Base-by-base conservation (phyloP, 768 basidiomycete genomes). In the Boletus subcaerulescens region DNA sequence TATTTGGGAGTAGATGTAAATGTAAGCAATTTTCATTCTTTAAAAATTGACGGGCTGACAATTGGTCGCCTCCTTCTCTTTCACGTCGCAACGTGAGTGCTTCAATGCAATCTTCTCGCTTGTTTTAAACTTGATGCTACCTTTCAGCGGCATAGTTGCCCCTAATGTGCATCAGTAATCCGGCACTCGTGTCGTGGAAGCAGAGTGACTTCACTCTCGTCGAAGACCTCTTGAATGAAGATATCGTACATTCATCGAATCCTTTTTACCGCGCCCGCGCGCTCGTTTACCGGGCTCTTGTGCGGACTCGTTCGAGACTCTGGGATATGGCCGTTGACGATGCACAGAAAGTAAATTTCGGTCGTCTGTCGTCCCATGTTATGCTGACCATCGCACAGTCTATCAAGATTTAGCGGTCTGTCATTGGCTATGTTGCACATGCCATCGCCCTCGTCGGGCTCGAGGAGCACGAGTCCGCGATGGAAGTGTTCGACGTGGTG, bases 341-440 rank as follows among this genome's bases (percentile, higher is more conserved):
- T 33, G 59, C 53, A 0, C 60, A 38, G 32, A n/a, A 22, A 50
- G 60, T 57, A 22, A 33, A 1, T 2, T 32, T 8, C 3, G 0
- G 0, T 7, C n/a, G 8, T 29, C 11, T 22, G 2, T 13, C 14
- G 33, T 35, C 29, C 1, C 4, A 12, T 26, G 1, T n/a, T 3
- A 11, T 26, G 2, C 29, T 58, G 40, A 58, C 32, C 1, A 6
- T 35, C 26, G 15, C 5, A 1, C 14, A 44, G 60, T 62, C 61
- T 14, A 22, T 55, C n/a, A 5, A 55, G 7, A 8, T 44, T 15
- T 47, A 50, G 17, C 35, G 12, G 11, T 59, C 61, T 0, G 45
- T 48, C 1, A 41, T 61, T 6, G 60, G 52, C 32, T 31, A 62
- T 44, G 40, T 62, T 18, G 60, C 60, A 7, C 14, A 32, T 2